Evolutionary conservation across 2,329 filamentous ascomycete genomes (phyloP).

Genomic region (Coniella vitis): DNA sequence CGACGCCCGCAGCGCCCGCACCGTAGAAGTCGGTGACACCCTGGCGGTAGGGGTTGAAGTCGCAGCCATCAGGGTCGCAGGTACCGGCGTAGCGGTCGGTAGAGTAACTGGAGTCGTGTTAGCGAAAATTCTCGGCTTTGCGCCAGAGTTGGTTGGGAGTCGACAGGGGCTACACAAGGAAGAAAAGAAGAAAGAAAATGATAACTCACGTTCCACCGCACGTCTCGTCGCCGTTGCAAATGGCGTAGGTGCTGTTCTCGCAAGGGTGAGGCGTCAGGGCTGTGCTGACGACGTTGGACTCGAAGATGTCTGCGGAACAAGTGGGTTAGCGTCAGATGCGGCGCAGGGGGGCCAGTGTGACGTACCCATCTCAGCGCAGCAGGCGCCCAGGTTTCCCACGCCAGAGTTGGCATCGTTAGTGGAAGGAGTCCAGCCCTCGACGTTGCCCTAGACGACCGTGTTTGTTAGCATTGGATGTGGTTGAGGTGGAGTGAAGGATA

Average conservation of each 20-base stretch:
- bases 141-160: no score
- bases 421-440: conserved; percentile 37
- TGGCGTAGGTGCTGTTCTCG: conserved; percentile 37
- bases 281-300: conserved; percentile 17
- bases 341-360: no score
- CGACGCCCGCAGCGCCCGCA: conserved; percentile 42
- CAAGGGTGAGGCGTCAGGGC: conserved; percentile 52
- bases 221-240: conserved; percentile 38
- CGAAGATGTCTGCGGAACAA: conserved; percentile 46
- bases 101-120: conserved; percentile 27
- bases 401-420: conserved; percentile 42
- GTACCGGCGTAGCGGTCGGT: conserved; percentile 48
- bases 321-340: no score
- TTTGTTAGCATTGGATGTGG: no score
- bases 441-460: conserved; percentile 26
- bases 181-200: no score
- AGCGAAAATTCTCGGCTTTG: no score
- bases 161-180: no score
- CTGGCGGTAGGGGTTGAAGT: conserved; percentile 61
- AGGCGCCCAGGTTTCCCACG: conserved; percentile 36
- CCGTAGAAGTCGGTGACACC: conserved; percentile 56
- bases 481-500: no score
- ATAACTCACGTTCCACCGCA: conserved; percentile 34
- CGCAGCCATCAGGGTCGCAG: conserved; percentile 60
- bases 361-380: conserved; percentile 42